Base-by-base conservation (phyloP, 495 filamentous ascomycete species). In the Aspergillus haitiensis region DNA sequence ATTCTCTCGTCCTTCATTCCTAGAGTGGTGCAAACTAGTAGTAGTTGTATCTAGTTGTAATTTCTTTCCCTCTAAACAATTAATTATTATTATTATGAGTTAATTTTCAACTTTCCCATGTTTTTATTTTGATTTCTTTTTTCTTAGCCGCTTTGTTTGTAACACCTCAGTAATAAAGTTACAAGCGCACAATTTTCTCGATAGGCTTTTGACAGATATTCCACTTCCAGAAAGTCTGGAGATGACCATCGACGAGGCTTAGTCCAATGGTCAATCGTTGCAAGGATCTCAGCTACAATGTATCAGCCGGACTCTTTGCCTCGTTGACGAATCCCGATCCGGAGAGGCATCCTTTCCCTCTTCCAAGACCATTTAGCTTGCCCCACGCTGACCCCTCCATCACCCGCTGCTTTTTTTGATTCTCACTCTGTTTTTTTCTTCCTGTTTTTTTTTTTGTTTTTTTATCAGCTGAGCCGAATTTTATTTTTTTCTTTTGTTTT, bases 201-300 rank as follows among this genome's bases (percentile, higher is more conserved):
- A 27, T 27, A 27, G 39, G 18, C 45, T 51, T 60, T 55, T 46
- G 47, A 56, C 48, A 40, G 50, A 40, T 53, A 52, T 59, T 66
- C 64, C 65, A 44, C 21, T 66, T 70, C 63, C 55, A 63, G 63
- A 66, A 70, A 66, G 61, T 57, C 61, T 64, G 51, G 60, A 62
- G 62, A 68, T 66, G 58, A 62, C 65, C 42, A 58, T 61, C 61
- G 55, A 59, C 64, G 52, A 65, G 61, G 61, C 55, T 58, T 66
- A 64, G 58, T 63, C 74, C 74, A 77, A 77, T 77, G 58, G 67
- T 31, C 62, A 52, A 54, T 62, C 67, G 56, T 60, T 72, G 63
- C 74, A 68, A 67, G 74, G 73, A 67, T 73, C 45, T 65, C 58
- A 65, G 64, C 67, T 59, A 65, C 62, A 68, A 63, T 58, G 60